Conservation (phyloP, 164 flowering plant genomes). For the Paratinospora sagittata region DNA sequence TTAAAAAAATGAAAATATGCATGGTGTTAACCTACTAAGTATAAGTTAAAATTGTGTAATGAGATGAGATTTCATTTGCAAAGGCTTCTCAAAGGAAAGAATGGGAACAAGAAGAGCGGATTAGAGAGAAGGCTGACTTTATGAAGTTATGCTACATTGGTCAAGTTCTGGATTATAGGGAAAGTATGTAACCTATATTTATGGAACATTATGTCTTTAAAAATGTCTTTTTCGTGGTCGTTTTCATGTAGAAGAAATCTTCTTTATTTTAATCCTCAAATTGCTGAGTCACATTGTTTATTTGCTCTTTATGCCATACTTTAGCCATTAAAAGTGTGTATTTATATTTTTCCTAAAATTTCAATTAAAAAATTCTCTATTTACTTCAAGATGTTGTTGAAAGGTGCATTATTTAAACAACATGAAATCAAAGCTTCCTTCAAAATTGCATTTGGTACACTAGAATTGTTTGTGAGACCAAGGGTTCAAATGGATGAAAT, state of each 20-base stretch:
- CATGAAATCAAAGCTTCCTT: background rate
- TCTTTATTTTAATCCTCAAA: too few species aligned
- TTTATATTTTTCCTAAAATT: too few species aligned
- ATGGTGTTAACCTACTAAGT: background rate
- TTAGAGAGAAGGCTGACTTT: background rate
- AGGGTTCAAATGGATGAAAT: background rate
- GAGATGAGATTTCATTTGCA: background rate
- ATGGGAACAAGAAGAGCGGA: background rate
- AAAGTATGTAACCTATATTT: background rate
- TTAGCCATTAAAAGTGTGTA: too few species aligned
- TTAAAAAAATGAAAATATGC: too few species aligned
- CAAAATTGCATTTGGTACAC: background rate
- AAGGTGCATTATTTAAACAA: too few species aligned
- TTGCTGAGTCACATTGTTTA: too few species aligned
- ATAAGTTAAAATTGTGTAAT: background rate
- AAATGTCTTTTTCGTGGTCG: background rate
- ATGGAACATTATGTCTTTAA: background rate
- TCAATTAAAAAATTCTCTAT: too few species aligned
- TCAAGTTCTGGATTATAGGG: background rate
- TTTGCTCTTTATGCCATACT: too few species aligned
- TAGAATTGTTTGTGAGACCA: background rate
- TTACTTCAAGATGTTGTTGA: too few species aligned
- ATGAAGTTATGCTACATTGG: background rate
- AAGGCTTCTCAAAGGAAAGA: background rate
- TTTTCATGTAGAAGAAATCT: too few species aligned